Percentiles rank a stretch among this genome's conserved stretches.
These are phyloP conservation scores for Aspergillus ustus DNA, from an alignment of 2,329 filamentous ascomycete species.

Conservation along the genomic window DNA sequence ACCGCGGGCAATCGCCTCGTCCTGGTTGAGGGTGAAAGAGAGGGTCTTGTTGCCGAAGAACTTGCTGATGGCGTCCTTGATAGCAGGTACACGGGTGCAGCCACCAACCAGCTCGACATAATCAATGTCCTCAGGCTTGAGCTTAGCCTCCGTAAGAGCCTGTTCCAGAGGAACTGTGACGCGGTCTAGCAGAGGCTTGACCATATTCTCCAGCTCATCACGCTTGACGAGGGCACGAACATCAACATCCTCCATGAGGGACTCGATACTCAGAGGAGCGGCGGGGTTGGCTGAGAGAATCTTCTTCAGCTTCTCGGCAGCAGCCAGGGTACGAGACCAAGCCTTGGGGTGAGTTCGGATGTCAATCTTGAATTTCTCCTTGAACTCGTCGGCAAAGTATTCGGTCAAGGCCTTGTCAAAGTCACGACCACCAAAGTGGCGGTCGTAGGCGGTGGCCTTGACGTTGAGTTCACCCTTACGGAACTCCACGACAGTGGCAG, in stretches of 20 bases:
- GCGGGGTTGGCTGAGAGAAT: slow-evolving; percentile 92
- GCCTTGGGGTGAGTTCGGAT: slow-evolving; percentile 91
- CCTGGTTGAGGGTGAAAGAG: slow-evolving; percentile 96
- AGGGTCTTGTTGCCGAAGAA: slow-evolving; percentile 87
- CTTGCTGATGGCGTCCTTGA: slow-evolving; percentile 86
- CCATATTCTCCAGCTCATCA: slow-evolving; percentile 89
- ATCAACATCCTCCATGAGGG: slow-evolving; percentile 96
- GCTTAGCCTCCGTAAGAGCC: slow-evolving; percentile 89
- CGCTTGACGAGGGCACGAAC: slow-evolving; percentile 87
- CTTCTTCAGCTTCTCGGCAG: slow-evolving; percentile 98
- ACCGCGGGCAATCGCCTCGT: slow-evolving; percentile 93
- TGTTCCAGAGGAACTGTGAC: slow-evolving; percentile 79
- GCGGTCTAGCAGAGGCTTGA: slow-evolving; percentile 79
- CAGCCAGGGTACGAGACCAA: slow-evolving; percentile 80
- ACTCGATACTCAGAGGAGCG: slow-evolving; percentile 95
- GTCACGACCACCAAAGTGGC: slow-evolving; percentile 95
- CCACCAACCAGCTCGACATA: slow-evolving; percentile 91
- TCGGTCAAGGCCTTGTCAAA: slow-evolving; percentile 95
- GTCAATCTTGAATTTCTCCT: slow-evolving; percentile 97
- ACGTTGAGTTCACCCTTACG: slow-evolving; percentile 94
- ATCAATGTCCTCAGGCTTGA: slow-evolving; percentile 91
- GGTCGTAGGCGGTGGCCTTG: slow-evolving; percentile 89
- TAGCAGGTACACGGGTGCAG: slow-evolving; percentile 86
- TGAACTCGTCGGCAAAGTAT: slow-evolving; percentile 94
- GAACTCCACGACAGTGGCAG: slow-evolving; percentile 92